A percentile compares a stretch with the other conserved stretches of the same genome.
Evolutionary conservation across 2,329 filamentous ascomycete species (phyloP).

Genomic region (Diplodia sapinea): DNA sequence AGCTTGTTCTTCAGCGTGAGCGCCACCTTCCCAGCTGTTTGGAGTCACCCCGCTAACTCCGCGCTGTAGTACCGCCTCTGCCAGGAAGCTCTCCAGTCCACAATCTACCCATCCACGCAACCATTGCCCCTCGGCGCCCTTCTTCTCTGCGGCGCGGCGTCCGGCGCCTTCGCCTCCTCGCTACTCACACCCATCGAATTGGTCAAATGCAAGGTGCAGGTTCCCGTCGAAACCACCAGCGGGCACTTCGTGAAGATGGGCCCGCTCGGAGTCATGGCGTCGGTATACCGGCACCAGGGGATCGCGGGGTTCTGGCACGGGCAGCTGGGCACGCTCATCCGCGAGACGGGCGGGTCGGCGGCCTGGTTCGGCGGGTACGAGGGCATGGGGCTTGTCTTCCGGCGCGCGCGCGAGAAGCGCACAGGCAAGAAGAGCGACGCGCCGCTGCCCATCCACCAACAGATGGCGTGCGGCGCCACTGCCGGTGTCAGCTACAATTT

Average conservation of each 20-base stretch:
- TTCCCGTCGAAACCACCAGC: slow-evolving; percentile 59
- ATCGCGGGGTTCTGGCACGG: slow-evolving; percentile 91
- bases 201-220: slow-evolving; percentile 98
- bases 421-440: slow-evolving; percentile 50
- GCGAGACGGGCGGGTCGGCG: slow-evolving; percentile 89
- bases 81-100: slow-evolving; percentile 67
- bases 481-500: slow-evolving; percentile 97
- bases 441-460: slow-evolving; percentile 79
- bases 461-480: slow-evolving; percentile 82
- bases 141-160: slow-evolving; percentile 80
- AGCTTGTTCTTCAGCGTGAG: slow-evolving; percentile 83
- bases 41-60: slow-evolving; percentile 35
- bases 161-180: slow-evolving; percentile 87
- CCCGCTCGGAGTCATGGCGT: slow-evolving; percentile 73
- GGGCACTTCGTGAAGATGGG: slow-evolving; percentile 55
- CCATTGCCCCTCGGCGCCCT: slow-evolving; percentile 76
- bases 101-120: slow-evolving; percentile 60
- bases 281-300: slow-evolving; percentile 83
- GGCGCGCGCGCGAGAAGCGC: slow-evolving; percentile 50
- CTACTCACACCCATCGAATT: slow-evolving; percentile 94
- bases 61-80: slow-evolving; percentile 52
- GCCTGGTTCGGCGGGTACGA: slow-evolving; percentile 83
- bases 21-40: slow-evolving; percentile 11
- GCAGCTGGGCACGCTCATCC: slow-evolving; percentile 88
- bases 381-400: slow-evolving; percentile 70